phyloP scores from a whole-genome alignment of 2,329 filamentous ascomycete genomes.

The Bipolaris cookei region DNA sequence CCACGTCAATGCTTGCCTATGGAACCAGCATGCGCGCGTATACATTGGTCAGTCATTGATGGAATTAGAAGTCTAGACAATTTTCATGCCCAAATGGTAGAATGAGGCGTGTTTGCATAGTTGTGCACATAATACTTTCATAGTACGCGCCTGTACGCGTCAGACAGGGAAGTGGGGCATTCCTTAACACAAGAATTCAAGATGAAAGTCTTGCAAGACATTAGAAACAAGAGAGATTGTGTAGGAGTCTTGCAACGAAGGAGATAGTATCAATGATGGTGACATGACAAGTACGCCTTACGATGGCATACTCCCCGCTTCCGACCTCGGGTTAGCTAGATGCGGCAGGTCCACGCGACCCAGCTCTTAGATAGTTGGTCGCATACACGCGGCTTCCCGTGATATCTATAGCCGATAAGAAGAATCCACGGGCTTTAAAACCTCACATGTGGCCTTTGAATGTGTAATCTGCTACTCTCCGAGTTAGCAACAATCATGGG shows the following conservation, averaged over 20 bases:
- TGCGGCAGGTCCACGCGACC: conserved; percentile 16
- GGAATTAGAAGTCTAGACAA: neutral
- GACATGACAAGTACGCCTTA: neutral
- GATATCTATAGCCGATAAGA: conserved; percentile 24
- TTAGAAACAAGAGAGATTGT: neutral
- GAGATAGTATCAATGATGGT: neutral
- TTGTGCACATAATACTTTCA: neutral
- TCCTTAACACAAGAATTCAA: neutral
- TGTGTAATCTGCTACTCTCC: neutral
- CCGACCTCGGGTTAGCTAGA: conserved; percentile 10
- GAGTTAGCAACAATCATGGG: conserved; percentile 49
- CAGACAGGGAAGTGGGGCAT: neutral
- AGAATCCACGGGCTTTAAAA: conserved; percentile 5
- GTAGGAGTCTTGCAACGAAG: neutral
- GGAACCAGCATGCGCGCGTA: conserved; percentile 3
- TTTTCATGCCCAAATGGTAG: neutral
- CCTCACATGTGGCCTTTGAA: neutral
- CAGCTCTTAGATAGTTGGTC: conserved; percentile 11
- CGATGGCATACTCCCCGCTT: conserved; percentile 14
- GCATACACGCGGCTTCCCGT: conserved; percentile 17
- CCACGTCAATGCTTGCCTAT: conserved; percentile 28
- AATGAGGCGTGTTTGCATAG: conserved; percentile 1
- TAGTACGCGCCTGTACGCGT: neutral
- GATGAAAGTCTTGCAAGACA: neutral
- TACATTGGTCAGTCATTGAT: conserved; percentile 10